Conservation (phyloP, 495 filamentous ascomycete species). For the Hyaloscypha finlandica region DNA sequence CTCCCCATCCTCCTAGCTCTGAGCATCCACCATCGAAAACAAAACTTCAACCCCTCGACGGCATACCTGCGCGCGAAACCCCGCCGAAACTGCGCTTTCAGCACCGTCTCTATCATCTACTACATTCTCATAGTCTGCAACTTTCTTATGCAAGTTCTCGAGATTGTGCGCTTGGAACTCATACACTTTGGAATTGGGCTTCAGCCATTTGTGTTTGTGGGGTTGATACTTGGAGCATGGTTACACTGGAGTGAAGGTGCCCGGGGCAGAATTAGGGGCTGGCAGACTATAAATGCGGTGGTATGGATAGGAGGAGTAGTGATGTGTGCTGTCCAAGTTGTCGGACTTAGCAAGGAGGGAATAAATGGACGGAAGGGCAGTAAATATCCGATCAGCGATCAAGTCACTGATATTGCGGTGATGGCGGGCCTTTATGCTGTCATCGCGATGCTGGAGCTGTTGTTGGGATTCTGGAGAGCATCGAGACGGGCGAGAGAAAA, state of each 20-base stretch:
- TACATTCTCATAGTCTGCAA: slow-evolving; percentile 35
- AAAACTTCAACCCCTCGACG: slow-evolving; percentile 22
- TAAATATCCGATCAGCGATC: slow-evolving; percentile 38
- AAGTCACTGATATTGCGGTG: slow-evolving; percentile 39
- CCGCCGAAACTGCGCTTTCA: slow-evolving; percentile 16
- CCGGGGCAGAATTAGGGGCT: slow-evolving; percentile 25
- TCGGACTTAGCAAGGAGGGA: slow-evolving; percentile 30
- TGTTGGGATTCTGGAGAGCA: slow-evolving; percentile 28
- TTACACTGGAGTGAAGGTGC: slow-evolving; percentile 31
- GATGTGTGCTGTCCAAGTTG: slow-evolving; percentile 34
- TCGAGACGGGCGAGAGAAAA: slow-evolving; percentile 5
- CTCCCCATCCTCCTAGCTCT: slow-evolving; percentile 31
- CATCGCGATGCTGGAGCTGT: slow-evolving; percentile 32
- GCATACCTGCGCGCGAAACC: slow-evolving; percentile 17
- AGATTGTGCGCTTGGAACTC: slow-evolving; percentile 37
- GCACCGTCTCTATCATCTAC: slow-evolving; percentile 28
- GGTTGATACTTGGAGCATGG: slow-evolving; percentile 28
- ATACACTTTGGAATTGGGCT: slow-evolving; percentile 37
- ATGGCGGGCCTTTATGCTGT: slow-evolving; percentile 39
- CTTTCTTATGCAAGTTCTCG: slow-evolving; percentile 37
- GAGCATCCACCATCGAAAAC: slow-evolving; percentile 17
- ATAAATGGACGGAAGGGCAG: slow-evolving; percentile 36
- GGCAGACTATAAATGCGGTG: slow-evolving; percentile 30
- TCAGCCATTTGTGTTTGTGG: slow-evolving; percentile 37
- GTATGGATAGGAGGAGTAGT: slow-evolving; percentile 36